Percentiles rank a stretch among this genome's conserved stretches.
Evolutionary conservation across 371 early-diverging fungal genomes (phyloP).

Genomic region (Mortierella sp.): DNA sequence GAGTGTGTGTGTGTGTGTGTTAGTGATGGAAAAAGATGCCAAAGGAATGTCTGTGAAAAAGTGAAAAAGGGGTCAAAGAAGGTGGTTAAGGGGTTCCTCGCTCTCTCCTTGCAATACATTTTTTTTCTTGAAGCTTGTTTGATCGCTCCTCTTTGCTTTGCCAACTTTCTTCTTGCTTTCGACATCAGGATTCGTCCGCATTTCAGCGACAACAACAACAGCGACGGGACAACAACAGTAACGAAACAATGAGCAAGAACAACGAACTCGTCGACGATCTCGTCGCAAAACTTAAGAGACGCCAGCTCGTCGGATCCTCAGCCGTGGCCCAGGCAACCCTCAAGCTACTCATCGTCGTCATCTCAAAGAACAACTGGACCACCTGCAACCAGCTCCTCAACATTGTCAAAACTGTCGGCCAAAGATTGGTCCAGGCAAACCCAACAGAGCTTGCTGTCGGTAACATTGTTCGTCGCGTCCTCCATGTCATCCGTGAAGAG

Average conservation of each 20-base stretch:
- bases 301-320: slow-evolving; percentile 85
- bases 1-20: no score
- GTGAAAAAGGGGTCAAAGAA: no score
- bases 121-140: no score
- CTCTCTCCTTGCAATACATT: no score
- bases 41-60: no score
- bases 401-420: slow-evolving; percentile 78
- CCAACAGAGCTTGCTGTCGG: slow-evolving; percentile 92
- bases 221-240: no score
- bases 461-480: slow-evolving; percentile 88
- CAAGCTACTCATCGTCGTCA: slow-evolving; percentile 82
- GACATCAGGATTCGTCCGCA: no score
- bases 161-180: no score
- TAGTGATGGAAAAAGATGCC: no score
- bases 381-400: slow-evolving; percentile 72
- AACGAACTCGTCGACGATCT: slow-evolving; percentile 53
- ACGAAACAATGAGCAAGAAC: slow-evolving; percentile 18
- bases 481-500: slow-evolving; percentile 89
- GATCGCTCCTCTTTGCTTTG: no score
- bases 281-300: slow-evolving; percentile 59
- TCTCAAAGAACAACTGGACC: slow-evolving; percentile 83
- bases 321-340: slow-evolving; percentile 87
- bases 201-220: no score
- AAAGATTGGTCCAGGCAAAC: slow-evolving; percentile 82
- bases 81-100: no score